phyloP scores from a whole-genome alignment of 2,329 filamentous ascomycete species.

The Cordyceps tenuipes region DNA sequence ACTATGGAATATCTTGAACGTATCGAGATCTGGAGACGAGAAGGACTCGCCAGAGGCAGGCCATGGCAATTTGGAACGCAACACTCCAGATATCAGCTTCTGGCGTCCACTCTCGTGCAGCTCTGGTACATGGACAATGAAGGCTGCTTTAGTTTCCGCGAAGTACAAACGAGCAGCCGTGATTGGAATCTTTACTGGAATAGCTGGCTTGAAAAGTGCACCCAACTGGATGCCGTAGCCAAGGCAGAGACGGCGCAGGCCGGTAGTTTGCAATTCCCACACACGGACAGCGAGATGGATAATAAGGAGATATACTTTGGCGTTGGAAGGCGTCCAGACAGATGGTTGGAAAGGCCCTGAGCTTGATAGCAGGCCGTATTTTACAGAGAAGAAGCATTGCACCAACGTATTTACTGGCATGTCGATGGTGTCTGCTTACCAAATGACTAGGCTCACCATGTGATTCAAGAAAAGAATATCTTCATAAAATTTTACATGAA shows the following conservation, averaged over 20 bases:
- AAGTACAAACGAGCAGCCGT: not conserved
- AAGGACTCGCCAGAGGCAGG: not conserved
- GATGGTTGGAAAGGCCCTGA: constrained; percentile 1
- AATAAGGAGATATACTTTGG: not conserved
- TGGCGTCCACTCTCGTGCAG: constrained; percentile 10
- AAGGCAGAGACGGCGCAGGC: not conserved
- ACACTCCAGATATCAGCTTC: not conserved
- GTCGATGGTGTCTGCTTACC: not conserved
- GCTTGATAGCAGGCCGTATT: no score
- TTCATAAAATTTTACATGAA: no score
- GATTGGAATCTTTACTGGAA: constrained; percentile 22
- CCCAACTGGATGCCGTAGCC: not conserved
- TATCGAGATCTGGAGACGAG: constrained; percentile 6
- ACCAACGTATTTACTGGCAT: not conserved
- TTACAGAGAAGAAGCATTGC: not conserved
- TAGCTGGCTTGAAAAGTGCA: constrained; percentile 19
- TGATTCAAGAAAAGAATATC: no score
- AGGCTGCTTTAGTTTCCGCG: constrained; percentile 1
- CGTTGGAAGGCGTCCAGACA: not conserved
- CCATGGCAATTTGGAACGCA: constrained; percentile 2
- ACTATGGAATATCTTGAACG: not conserved
- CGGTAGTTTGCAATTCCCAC: constrained; percentile 10
- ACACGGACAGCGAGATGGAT: constrained; percentile 10
- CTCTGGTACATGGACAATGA: constrained; percentile 10
- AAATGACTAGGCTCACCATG: no score